Evolutionary conservation across 768 basidiomycete genomes (phyloP).

Genomic region (Obba rivulosa): DNA sequence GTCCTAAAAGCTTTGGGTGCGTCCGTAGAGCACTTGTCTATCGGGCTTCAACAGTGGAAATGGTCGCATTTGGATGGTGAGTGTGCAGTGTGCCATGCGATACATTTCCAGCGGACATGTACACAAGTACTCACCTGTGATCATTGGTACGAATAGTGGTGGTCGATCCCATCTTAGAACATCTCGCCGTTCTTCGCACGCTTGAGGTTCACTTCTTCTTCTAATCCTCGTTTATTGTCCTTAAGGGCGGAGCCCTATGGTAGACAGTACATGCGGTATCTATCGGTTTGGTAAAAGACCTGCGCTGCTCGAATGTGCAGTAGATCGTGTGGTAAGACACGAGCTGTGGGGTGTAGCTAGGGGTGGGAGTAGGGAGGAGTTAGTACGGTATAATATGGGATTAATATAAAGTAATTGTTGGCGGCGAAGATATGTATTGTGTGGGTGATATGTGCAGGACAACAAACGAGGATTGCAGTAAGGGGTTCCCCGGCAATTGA

Average conservation of each 20-base stretch:
- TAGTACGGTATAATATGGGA: no score
- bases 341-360: neutral
- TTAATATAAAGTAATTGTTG: neutral
- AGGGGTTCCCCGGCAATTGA: neutral
- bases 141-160: neutral
- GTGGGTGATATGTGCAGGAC: neutral
- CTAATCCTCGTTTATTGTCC: no score
- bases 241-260: slow-evolving; percentile 5
- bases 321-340: neutral
- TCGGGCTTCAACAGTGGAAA: no score
- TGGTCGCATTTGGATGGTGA: no score
- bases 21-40: no score
- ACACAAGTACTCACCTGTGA: neutral
- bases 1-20: no score
- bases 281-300: neutral
- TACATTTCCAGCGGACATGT: neutral
- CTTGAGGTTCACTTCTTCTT: no score
- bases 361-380: no score
- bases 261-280: slow-evolving; percentile 1
- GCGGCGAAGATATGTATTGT: no score
- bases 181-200: no score
- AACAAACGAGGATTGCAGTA: neutral
- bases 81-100: no score
- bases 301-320: neutral
- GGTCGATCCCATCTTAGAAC: no score